Conservation (phyloP, 2,329 filamentous ascomycete genomes). For the Calycina herbarum region DNA sequence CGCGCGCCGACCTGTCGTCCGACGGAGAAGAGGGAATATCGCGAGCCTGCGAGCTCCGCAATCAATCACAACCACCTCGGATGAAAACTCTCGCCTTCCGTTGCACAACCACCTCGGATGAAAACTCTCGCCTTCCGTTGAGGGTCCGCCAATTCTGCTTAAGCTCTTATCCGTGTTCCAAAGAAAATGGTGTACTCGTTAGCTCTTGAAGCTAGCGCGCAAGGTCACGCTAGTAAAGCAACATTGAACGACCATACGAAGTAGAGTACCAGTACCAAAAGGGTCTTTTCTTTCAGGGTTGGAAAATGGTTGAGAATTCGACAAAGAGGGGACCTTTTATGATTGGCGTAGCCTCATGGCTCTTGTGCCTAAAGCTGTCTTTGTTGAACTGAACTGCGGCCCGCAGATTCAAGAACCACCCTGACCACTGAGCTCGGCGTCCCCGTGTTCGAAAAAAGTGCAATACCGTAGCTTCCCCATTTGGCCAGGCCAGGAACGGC, state of each 20-base stretch:
- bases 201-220: not conserved
- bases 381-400: too few relatives aligned
- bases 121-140: not conserved
- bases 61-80: not conserved
- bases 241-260: too few relatives aligned
- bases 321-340: not conserved
- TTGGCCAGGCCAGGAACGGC: not conserved
- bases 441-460: slow-evolving; percentile 3
- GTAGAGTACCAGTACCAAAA: too few relatives aligned
- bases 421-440: not conserved
- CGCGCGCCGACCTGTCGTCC: too few relatives aligned
- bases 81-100: not conserved
- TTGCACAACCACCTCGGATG: not conserved
- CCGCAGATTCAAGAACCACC: too few relatives aligned
- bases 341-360: not conserved
- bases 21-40: too few relatives aligned
- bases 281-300: too few relatives aligned
- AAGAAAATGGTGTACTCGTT: not conserved
- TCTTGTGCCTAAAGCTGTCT: not conserved
- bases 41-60: too few relatives aligned
- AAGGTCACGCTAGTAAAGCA: not conserved
- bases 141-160: not conserved
- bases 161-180: not conserved
- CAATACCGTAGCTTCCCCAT: slow-evolving; percentile 11
- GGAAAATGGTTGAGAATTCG: too few relatives aligned